A percentile compares a stretch with the other conserved stretches of the same genome.
These are phyloP conservation scores for Plasmodium yoelii DNA, from an alignment of 169 alveolate genomes.

Conservation along the genomic window DNA sequence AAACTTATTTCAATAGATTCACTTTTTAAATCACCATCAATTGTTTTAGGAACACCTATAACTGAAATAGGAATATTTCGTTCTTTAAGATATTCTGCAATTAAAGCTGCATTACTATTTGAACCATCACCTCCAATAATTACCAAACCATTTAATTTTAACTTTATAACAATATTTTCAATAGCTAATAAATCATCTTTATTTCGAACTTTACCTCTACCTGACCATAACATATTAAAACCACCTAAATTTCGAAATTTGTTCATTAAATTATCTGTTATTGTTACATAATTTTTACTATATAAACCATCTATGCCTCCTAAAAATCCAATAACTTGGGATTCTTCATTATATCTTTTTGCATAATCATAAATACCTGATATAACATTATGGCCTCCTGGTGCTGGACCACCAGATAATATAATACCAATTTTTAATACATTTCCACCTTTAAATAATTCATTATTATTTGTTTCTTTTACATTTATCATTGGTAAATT, in stretches of 20 bases:
- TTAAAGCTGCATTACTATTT: slow-evolving; percentile 97
- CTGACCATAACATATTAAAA: slow-evolving; percentile 98
- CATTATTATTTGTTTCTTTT: slow-evolving; percentile 74
- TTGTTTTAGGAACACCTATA: slow-evolving; percentile 99
- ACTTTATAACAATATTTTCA: slow-evolving; percentile 87
- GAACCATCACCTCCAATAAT: slow-evolving; percentile 99
- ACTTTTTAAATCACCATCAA: slow-evolving; percentile 98
- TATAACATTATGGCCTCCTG: slow-evolving; percentile 99
- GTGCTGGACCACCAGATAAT: slow-evolving; percentile 99
- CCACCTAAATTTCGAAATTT: slow-evolving; percentile 98
- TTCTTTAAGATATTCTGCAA: slow-evolving; percentile 95
- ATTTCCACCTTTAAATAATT: slow-evolving; percentile 76
- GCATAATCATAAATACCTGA: slow-evolving; percentile 96
- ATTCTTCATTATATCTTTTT: slow-evolving; percentile 90
- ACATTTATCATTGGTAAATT: slow-evolving; percentile 75
- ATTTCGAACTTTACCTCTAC: slow-evolving; percentile 97
- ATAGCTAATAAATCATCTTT: slow-evolving; percentile 93
- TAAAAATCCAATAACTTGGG: slow-evolving; percentile 94
- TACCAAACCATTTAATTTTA: slow-evolving; percentile 96
- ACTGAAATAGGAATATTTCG: slow-evolving; percentile 84
- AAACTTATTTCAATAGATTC: slow-evolving; percentile 96
- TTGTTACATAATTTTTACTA: slow-evolving; percentile 93
- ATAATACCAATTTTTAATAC: slow-evolving; percentile 93
- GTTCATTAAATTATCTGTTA: slow-evolving; percentile 93
- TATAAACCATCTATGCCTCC: slow-evolving; percentile 96